These are phyloP conservation scores for Pachyrhizus erosus DNA, from an alignment of 306 rosid species.

Conservation along the genomic window DNA sequence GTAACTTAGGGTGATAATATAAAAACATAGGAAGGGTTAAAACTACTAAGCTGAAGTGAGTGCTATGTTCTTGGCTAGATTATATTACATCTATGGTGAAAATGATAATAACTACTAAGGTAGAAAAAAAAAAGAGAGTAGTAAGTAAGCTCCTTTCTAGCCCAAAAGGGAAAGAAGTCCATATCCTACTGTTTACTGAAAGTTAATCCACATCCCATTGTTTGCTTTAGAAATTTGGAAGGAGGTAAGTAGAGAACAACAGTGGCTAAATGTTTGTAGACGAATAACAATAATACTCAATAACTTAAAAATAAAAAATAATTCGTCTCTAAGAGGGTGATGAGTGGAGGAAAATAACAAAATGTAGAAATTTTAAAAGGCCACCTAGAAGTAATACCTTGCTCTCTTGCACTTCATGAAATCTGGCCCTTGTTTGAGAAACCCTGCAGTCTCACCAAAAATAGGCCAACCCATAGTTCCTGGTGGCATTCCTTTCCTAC, in stretches of 20 bases:
- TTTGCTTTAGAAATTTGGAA: constrained; percentile 28
- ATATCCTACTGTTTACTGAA: constrained; percentile 41
- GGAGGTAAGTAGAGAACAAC: constrained; percentile 4
- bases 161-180: not conserved
- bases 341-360: not conserved
- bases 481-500: constrained; percentile 72
- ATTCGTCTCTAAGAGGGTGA: not conserved
- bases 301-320: not conserved
- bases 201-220: constrained; percentile 26
- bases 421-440: constrained; percentile 73
- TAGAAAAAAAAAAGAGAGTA: not conserved
- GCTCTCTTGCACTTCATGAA: constrained; percentile 75
- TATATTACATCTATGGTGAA: not conserved
- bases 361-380: not conserved
- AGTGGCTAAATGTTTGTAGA: constrained; percentile 27
- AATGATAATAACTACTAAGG: not conserved
- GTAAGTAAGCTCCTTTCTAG: constrained; percentile 11
- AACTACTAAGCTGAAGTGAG: constrained; percentile 1
- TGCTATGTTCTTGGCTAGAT: not conserved
- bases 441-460: constrained; percentile 75
- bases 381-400: constrained; percentile 53
- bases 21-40: not conserved
- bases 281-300: not conserved
- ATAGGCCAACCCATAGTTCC: constrained; percentile 95
- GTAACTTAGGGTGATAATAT: not conserved